Percentiles rank a stretch among this genome's conserved stretches.
Evolutionary conservation across 441 rosid genomes (phyloP).

Genomic region (Monsonia emarginata): DNA sequence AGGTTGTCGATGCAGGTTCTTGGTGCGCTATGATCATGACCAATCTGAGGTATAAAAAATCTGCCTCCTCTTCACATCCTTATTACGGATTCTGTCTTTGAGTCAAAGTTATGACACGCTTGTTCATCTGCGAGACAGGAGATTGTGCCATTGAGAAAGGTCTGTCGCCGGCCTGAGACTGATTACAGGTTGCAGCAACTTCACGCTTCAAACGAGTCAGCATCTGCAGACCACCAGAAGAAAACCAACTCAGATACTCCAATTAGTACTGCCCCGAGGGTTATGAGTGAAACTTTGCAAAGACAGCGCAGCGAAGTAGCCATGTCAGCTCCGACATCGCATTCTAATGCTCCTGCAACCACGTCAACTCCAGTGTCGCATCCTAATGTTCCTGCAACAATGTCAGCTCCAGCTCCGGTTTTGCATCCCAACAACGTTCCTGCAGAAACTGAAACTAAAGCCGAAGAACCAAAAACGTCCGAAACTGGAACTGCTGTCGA

Average conservation of each 20-base stretch:
- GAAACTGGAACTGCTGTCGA: constrained; percentile 13
- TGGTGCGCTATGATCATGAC: constrained; percentile 95
- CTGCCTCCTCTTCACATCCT: background rate
- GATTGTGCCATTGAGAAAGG: constrained; percentile 81
- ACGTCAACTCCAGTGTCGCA: constrained; percentile 11
- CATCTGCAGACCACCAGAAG: constrained; percentile 29
- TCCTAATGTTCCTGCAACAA: constrained; percentile 15
- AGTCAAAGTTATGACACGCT: background rate
- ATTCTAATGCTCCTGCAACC: background rate
- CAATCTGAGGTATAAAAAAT: constrained; percentile 64
- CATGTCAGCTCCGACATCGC: background rate
- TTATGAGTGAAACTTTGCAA: constrained; percentile 23
- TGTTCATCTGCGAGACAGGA: constrained; percentile 37
- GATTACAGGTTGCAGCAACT: constrained; percentile 91
- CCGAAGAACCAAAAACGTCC: constrained; percentile 17
- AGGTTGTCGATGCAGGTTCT: constrained; percentile 96
- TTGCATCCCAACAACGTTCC: background rate
- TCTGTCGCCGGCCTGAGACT: constrained; percentile 93
- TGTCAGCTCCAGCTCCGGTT: constrained; percentile 10
- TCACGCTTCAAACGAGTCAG: constrained; percentile 44
- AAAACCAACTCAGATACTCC: constrained; percentile 31
- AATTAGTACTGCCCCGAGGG: constrained; percentile 16
- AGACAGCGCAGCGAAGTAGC: constrained; percentile 27
- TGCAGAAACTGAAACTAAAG: background rate
- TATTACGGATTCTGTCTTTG: background rate